Base-by-base conservation (phyloP, 345 rosid genomes). In the Clausena lansium region DNA sequence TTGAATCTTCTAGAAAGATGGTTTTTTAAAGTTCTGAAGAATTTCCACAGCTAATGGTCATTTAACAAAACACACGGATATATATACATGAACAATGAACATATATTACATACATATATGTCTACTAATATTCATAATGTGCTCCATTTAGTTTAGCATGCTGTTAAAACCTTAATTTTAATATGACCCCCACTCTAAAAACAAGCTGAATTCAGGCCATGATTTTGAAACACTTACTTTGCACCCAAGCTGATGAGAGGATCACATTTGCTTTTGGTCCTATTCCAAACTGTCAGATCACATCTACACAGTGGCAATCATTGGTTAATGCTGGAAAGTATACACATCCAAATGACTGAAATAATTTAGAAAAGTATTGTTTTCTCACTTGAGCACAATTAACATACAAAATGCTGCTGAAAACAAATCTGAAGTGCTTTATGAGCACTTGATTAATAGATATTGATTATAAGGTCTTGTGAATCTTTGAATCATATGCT, bases 201-300 rank as follows among this genome's bases (percentile, higher is more conserved):
- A 32, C 24, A 55, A 55, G 22, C 36, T 28, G n/a, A 47, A 14
- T 35, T 1, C 14, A 4, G 0, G 10, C 28, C 7, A 41, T 13
- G 47, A 45, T 32, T 19, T 69, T 17, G 22, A 65, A 76, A 38
- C 57, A 82, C 97, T 92, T 86, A 93, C 98, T 89, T 89, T 60
- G 98, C 98, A 70, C 98, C 98, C 79, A 90, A 80, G 87, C 88
- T 86, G 73, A 89, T 78, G 73, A 93, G 92, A 84, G 91, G 90
- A 84, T 92, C 98, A 79, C 98, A 95, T 85, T 95, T 95, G 89
- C 94, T 91, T 88, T 87, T 86, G 52, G 98, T 95, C 81, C 98
- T 88, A 71, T 93, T 95, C 98, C 98, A 95, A 64, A 95, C 89
- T 32, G 94, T 89, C 72, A 95, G 91, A 85, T 95, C 91, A 76